phyloP scores from a whole-genome alignment of 768 basidiomycete genomes.

The Lanmaoa rubissima region DNA sequence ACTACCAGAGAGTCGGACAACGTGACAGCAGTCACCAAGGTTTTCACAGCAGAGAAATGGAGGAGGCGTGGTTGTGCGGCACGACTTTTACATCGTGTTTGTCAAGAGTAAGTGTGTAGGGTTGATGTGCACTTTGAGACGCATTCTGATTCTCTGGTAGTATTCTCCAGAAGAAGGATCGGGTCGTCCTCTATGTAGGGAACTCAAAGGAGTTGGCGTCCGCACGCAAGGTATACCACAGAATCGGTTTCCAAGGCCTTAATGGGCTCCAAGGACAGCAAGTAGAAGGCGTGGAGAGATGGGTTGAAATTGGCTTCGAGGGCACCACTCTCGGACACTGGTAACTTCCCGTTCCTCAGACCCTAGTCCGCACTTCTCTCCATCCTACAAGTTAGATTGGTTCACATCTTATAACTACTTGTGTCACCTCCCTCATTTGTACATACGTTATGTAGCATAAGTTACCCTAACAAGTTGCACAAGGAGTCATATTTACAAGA shows the following conservation, averaged over 20 bases:
- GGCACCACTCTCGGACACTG: constrained; percentile 17
- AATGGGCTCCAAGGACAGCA: background rate
- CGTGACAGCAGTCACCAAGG: constrained; percentile 70
- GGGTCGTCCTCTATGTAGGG: constrained; percentile 61
- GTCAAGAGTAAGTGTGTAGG: constrained; percentile 43
- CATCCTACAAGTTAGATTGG: too few species aligned
- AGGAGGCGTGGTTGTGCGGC: constrained; percentile 57
- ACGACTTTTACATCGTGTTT: constrained; percentile 57
- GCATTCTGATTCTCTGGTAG: constrained; percentile 17
- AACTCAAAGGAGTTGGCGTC: constrained; percentile 14
- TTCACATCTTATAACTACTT: too few species aligned
- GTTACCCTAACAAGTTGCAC: too few species aligned
- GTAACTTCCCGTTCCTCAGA: background rate
- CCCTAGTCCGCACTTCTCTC: background rate
- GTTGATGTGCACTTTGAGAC: background rate
- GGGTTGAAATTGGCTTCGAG: constrained; percentile 20
- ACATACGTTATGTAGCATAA: too few species aligned
- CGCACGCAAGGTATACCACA: constrained; percentile 23
- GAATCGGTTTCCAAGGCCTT: constrained; percentile 23
- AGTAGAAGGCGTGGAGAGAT: constrained; percentile 15
- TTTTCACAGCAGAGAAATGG: constrained; percentile 57
- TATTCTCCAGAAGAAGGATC: constrained; percentile 36
- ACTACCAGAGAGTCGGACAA: constrained; percentile 58
- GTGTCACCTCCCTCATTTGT: too few species aligned
- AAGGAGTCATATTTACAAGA: too few species aligned